Conservation (phyloP, 257 asterid genomes). For the Plantago major region DNA sequence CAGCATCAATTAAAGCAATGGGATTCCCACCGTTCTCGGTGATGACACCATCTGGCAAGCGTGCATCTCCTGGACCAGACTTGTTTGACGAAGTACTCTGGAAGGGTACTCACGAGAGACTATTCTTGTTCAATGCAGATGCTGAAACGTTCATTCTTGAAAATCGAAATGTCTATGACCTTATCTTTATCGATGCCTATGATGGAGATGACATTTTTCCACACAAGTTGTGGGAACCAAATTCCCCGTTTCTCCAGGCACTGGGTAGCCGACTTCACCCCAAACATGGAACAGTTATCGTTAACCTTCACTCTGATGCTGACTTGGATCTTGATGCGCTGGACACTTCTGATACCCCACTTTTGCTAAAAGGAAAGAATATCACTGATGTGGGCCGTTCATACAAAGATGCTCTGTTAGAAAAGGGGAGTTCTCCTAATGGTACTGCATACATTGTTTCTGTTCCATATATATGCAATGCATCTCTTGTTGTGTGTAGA, state of each 20-base stretch:
- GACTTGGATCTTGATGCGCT: constrained; percentile 29
- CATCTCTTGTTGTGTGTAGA: constrained; percentile 63
- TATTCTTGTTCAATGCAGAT: constrained; percentile 49
- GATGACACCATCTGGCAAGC: constrained; percentile 44
- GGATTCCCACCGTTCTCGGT: constrained; percentile 81
- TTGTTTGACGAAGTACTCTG: constrained; percentile 47
- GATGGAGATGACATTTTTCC: constrained; percentile 87
- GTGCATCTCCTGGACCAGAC: constrained; percentile 33
- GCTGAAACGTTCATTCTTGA: constrained; percentile 70
- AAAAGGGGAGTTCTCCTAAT: constrained; percentile 15
- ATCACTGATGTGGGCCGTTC: constrained; percentile 43
- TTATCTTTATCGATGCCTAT: constrained; percentile 76
- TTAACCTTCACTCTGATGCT: constrained; percentile 69
- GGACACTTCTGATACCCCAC: constrained; percentile 12
- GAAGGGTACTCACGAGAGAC: constrained; percentile 80
- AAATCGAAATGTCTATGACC: constrained; percentile 49
- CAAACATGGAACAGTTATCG: constrained; percentile 72
- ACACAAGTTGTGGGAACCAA: constrained; percentile 55
- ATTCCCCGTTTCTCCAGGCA: constrained; percentile 55
- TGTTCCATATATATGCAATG: constrained; percentile 82
- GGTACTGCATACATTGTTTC: constrained; percentile 61
- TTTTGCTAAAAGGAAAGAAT: constrained; percentile 48
- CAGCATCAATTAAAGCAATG: constrained; percentile 82
- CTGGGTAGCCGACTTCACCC: constrained; percentile 60
- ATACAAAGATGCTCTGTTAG: constrained; percentile 48